These are phyloP conservation scores for Hypsizygus ulmarius DNA, from an alignment of 1,284 basidiomycete species.

Conservation along the genomic window DNA sequence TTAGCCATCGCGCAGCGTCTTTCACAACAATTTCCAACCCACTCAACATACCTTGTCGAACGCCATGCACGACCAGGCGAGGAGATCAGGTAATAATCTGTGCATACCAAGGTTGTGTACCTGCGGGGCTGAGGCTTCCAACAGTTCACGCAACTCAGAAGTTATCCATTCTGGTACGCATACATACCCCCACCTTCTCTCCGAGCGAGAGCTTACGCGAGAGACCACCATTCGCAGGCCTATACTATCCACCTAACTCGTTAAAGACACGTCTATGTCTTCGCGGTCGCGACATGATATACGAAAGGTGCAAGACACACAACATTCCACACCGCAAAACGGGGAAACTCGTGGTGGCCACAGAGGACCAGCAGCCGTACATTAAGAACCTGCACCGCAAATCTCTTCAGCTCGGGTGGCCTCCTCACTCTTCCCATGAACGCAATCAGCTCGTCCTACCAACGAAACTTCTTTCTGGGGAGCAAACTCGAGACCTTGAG, in stretches of 20 bases:
- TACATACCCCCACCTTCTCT: not conserved
- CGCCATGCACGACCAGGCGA: conserved; percentile 72
- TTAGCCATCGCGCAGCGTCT: conserved; percentile 83
- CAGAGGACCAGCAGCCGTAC: conserved; percentile 62
- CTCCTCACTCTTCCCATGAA: conserved; percentile 35
- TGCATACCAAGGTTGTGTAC: not conserved
- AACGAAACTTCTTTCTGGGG: conserved; percentile 67
- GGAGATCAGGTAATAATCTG: conserved; percentile 69
- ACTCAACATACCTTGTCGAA: conserved; percentile 86
- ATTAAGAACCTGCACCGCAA: conserved; percentile 69
- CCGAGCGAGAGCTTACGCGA: not conserved
- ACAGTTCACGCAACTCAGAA: conserved; percentile 91
- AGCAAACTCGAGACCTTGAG: conserved; percentile 76
- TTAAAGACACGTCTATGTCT: conserved; percentile 88
- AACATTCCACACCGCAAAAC: conserved; percentile 72
- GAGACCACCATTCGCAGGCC: conserved; percentile 40
- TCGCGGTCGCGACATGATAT: conserved; percentile 83
- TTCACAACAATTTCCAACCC: conserved; percentile 62
- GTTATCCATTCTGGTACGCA: conserved; percentile 85
- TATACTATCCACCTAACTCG: conserved; percentile 83
- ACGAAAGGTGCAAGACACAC: conserved; percentile 69
- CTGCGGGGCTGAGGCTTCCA: conserved; percentile 3
- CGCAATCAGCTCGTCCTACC: conserved; percentile 47
- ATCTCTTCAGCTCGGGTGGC: conserved; percentile 53
- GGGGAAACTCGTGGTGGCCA: conserved; percentile 88